Percentiles rank a stretch among this genome's conserved stretches.
phyloP scores from a whole-genome alignment of 495 filamentous ascomycete genomes.

The Penicillium verhagenii region DNA sequence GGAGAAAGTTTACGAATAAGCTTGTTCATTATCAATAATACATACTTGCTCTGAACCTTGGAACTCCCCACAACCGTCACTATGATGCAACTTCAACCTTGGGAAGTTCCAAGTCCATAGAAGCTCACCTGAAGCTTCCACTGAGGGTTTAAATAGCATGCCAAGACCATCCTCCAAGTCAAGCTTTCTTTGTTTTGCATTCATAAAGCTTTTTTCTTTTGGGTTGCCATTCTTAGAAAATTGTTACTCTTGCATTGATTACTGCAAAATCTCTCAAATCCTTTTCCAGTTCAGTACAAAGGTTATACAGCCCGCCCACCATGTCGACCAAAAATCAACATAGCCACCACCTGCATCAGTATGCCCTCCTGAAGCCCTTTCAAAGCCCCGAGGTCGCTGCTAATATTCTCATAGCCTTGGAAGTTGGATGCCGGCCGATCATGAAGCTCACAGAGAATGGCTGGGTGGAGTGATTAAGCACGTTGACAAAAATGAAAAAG shows the following conservation, averaged over 20 bases:
- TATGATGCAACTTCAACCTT: slow-evolving; percentile 3
- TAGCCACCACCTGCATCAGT: slow-evolving; percentile 5
- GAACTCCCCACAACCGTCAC: slow-evolving; percentile 4
- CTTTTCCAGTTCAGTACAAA: background rate
- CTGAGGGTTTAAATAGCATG: background rate
- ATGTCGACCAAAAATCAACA: background rate
- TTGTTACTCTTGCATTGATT: background rate
- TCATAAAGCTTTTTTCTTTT: too few species aligned
- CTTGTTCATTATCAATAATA: too few species aligned
- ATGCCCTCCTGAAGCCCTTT: background rate
- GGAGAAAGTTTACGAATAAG: too few species aligned
- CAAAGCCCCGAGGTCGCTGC: background rate
- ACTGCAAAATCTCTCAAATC: background rate
- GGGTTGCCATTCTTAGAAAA: too few species aligned
- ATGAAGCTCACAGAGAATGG: slow-evolving; percentile 34
- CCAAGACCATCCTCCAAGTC: background rate
- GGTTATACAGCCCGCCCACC: background rate
- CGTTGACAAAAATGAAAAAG: slow-evolving; percentile 22
- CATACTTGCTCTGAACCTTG: too few species aligned
- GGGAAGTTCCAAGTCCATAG: background rate
- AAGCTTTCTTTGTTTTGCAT: background rate
- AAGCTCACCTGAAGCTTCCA: background rate
- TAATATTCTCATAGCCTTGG: slow-evolving; percentile 18
- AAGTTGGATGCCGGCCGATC: slow-evolving; percentile 39
- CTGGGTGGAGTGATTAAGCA: slow-evolving; percentile 33